Conservation (phyloP, 1,284 basidiomycete genomes). For the Peniophora sp. region DNA sequence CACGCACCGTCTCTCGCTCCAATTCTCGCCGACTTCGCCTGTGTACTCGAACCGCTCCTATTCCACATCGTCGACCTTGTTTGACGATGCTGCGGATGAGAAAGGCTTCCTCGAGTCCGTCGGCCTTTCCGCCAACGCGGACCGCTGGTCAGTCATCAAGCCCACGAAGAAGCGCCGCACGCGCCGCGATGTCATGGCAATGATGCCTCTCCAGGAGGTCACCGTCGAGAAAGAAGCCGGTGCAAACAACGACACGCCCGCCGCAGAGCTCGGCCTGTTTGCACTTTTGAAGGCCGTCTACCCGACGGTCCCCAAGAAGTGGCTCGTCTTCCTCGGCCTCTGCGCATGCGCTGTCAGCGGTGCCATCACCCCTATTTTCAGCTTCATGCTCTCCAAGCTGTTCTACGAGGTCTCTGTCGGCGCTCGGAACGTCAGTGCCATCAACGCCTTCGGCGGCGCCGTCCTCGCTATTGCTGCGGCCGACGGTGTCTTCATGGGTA, state of each 20-base stretch:
- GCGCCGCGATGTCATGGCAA: constrained; percentile 32
- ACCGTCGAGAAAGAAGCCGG: constrained; percentile 20
- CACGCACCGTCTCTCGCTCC: constrained; percentile 46
- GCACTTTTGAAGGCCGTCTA: constrained; percentile 53
- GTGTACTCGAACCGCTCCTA: constrained; percentile 27
- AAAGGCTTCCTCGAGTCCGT: constrained; percentile 17
- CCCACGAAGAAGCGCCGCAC: constrained; percentile 19
- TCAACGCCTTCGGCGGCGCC: constrained; percentile 64
- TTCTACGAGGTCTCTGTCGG: constrained; percentile 75
- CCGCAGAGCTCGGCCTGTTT: constrained; percentile 29
- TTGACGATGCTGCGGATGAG: constrained; percentile 17
- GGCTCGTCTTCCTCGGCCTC: constrained; percentile 62
- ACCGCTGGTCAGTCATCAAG: constrained; percentile 6
- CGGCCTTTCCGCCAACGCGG: constrained; percentile 10
- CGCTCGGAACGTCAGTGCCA: constrained; percentile 48
- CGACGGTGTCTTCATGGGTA: constrained; percentile 68
- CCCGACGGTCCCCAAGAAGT: constrained; percentile 73
- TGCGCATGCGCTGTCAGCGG: constrained; percentile 63
- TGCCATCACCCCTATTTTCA: constrained; percentile 86
- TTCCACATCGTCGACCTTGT: constrained; percentile 18
- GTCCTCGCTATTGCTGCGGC: constrained; percentile 67
- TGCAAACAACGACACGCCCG: constrained; percentile 6
- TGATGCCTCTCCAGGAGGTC: constrained; percentile 21
- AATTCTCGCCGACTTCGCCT: constrained; percentile 52
- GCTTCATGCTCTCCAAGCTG: constrained; percentile 79